These are phyloP conservation scores for Xylaria telfairii DNA, from an alignment of 495 filamentous ascomycete species.

Conservation along the genomic window DNA sequence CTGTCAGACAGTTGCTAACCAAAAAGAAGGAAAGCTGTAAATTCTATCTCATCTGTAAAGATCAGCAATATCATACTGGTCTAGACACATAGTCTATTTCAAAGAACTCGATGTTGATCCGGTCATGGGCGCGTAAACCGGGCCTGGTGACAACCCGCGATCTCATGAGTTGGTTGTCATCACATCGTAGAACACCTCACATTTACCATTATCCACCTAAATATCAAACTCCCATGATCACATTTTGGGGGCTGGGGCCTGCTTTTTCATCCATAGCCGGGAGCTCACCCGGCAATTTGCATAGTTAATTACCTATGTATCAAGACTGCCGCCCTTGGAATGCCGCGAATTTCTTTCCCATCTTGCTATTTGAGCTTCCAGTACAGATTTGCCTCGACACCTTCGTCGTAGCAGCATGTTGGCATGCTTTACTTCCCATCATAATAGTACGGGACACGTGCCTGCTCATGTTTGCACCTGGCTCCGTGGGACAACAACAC, in stretches of 20 bases:
- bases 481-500: slow-evolving; percentile 17
- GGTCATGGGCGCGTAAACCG: slow-evolving; percentile 2
- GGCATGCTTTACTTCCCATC: slow-evolving; percentile 3
- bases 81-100: neutral
- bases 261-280: neutral
- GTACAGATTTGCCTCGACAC: neutral
- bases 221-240: neutral
- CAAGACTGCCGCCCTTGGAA: neutral
- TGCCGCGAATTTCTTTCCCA: neutral
- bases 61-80: neutral
- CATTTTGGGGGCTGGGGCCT: neutral
- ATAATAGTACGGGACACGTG: neutral
- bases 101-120: neutral
- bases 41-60: neutral
- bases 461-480: slow-evolving; percentile 19
- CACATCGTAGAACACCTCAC: neutral
- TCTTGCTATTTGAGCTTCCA: slow-evolving; percentile 10
- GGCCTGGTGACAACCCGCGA: neutral
- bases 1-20: neutral
- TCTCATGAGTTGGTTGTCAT: neutral
- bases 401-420: slow-evolving; percentile 11
- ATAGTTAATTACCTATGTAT: neutral
- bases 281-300: slow-evolving; percentile 2
- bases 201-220: neutral
- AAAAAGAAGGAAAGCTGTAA: neutral